These are phyloP conservation scores for Gloeopeniophorella convolvens DNA, from an alignment of 768 basidiomycete species.

Conservation along the genomic window DNA sequence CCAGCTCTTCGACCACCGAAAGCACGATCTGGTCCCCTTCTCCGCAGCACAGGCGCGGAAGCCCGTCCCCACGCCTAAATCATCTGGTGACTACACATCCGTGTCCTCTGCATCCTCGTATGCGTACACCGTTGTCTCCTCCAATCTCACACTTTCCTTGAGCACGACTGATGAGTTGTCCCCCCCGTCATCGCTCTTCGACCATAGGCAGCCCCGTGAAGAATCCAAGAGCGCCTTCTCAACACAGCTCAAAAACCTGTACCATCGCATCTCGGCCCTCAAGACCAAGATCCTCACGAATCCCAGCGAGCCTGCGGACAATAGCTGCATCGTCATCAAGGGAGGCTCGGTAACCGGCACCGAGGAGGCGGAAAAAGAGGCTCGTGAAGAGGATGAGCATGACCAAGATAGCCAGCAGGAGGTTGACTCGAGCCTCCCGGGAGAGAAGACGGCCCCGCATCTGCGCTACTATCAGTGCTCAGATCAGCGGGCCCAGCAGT, in stretches of 20 bases:
- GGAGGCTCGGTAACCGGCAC: slow-evolving; percentile 28
- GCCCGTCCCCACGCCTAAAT: slow-evolving; percentile 50
- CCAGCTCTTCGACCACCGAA: slow-evolving; percentile 82
- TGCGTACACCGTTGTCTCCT: slow-evolving; percentile 59
- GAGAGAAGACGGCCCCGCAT: too few species aligned
- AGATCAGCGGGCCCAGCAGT: too few species aligned
- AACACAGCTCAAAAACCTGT: slow-evolving; percentile 70
- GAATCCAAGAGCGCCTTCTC: slow-evolving; percentile 61
- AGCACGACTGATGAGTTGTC: slow-evolving; percentile 70
- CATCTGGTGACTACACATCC: slow-evolving; percentile 64
- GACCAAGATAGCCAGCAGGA: too few species aligned
- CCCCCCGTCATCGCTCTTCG: slow-evolving; percentile 63
- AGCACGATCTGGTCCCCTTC: slow-evolving; percentile 90
- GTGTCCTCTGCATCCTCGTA: slow-evolving; percentile 73
- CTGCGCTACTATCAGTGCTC: too few species aligned
- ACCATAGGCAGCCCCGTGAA: slow-evolving; percentile 40
- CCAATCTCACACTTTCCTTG: slow-evolving; percentile 67
- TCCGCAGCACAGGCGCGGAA: slow-evolving; percentile 48
- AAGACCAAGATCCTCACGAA: slow-evolving; percentile 69
- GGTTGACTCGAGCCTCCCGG: too few species aligned
- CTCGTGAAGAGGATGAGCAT: too few species aligned
- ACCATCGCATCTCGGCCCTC: slow-evolving; percentile 73
- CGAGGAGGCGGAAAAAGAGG: slow-evolving; percentile 63
- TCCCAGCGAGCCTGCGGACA: slow-evolving; percentile 48
- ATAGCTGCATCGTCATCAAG: slow-evolving; percentile 33